Evolutionary conservation across 495 filamentous ascomycete species (phyloP), one percentile per base, ranked within the genome.

Genomic region (Aspergillus hancockii): DNA sequence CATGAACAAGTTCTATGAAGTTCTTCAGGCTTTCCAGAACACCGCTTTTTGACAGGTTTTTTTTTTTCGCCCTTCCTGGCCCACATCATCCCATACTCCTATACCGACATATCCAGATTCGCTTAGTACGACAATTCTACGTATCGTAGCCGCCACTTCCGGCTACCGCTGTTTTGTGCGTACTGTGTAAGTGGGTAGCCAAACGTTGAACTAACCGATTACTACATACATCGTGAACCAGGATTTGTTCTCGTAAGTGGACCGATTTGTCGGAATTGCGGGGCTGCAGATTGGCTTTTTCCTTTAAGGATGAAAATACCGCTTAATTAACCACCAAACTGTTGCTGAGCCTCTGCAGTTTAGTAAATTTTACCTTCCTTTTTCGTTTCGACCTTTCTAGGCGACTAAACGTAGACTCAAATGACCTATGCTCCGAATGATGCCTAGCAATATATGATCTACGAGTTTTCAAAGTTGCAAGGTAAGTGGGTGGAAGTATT

Each of bases 261-360:
- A 62, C 55, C 60, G 21, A 28, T 23, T 40, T 38, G 50, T 58
- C 55, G 60, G 60, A 52, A 62, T 41, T 58, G 60, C 60, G 60
- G 60, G 60, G 60, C 60, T 49, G 19, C 49, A 40, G 52, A 53
- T 54, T 34, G 36, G 30, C 56, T 36, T 51, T n/a, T 52, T 28
- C 32, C 49, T 25, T n/a, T 25, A 23, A 52, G 16, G 22, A 52
- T 41, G 14, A 40, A 32, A 49, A 49, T 41, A 52, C 49, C 50
- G 28, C 41, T 57, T 45, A 47, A 52, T 52, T 52, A 52, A 30
- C 49, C 28, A 32, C 14, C 5, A 14, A 18, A 43, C 8, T 43
- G 5, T 21, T 19, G 14, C 6, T 23, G 43, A 23, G 19, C 43
- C 43, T 22, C 21, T 47, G 18, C n/a, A 6, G 5, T 47, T 13